phyloP scores from a whole-genome alignment of 768 basidiomycete genomes.

The Rhodosporidiobolus odoratus region DNA sequence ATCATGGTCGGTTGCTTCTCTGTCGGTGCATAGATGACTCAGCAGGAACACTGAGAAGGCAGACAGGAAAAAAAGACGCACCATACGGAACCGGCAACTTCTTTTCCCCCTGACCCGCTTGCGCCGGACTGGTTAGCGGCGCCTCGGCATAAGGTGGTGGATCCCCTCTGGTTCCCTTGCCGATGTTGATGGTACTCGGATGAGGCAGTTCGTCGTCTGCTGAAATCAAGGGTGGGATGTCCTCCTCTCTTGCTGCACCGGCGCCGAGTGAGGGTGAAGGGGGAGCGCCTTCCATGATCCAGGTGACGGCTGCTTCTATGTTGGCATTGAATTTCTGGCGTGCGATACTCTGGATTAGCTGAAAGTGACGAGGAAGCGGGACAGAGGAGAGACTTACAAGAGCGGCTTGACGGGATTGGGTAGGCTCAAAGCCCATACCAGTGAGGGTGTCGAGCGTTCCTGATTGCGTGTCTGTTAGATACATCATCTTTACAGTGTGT shows the following conservation, averaged over 20 bases:
- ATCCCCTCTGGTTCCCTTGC: not conserved
- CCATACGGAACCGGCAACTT: not conserved
- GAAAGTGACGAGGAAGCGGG: not conserved
- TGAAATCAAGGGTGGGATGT: conserved; percentile 1
- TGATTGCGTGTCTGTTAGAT: not conserved
- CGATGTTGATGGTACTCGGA: not conserved
- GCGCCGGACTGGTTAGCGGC: not conserved
- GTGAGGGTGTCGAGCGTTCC: not conserved
- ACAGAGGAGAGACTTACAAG: not conserved
- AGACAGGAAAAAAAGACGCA: not conserved
- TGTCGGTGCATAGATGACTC: not conserved
- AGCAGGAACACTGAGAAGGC: not conserved
- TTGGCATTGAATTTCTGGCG: conserved; percentile 13
- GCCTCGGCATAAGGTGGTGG: conserved; percentile 2
- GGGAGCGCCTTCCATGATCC: not conserved
- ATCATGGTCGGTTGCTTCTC: not conserved
- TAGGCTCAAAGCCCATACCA: conserved; percentile 3
- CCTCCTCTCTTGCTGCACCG: not conserved
- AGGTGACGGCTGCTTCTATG: not conserved
- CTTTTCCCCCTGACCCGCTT: not conserved
- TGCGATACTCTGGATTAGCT: not conserved
- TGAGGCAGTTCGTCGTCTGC: not conserved
- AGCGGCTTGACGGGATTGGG: not conserved
- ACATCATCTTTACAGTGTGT: not conserved
- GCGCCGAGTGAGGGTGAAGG: not conserved